A percentile compares a stretch with the other conserved stretches of the same genome.
Evolutionary conservation across 2,329 filamentous ascomycete genomes (phyloP).

Genomic region (Curvularia verruculosa): DNA sequence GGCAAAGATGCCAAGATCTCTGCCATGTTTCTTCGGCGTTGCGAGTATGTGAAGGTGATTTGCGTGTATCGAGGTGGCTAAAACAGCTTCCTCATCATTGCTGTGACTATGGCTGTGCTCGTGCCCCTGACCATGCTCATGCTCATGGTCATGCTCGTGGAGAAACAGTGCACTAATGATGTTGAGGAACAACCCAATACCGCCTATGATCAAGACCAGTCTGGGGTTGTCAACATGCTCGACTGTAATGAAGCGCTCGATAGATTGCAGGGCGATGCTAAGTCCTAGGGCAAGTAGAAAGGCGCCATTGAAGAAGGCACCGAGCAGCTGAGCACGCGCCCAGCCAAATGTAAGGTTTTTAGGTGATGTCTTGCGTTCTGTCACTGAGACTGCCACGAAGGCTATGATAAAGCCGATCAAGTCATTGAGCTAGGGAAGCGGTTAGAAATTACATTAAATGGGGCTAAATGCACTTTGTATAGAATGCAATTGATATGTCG

Average conservation of each 20-base stretch:
- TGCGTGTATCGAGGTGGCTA: conserved; percentile 24
- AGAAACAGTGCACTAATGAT: conserved; percentile 69
- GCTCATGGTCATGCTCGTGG: conserved; percentile 57
- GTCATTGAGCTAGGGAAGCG: conserved; percentile 66
- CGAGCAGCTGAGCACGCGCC: conserved; percentile 74
- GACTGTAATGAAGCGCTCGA: conserved; percentile 70
- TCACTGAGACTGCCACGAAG: conserved; percentile 64
- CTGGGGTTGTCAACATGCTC: conserved; percentile 66
- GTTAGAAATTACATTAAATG: conserved; percentile 1
- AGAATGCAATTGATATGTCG: background rate
- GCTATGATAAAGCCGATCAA: conserved; percentile 72
- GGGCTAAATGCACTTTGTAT: background rate
- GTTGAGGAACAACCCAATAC: conserved; percentile 70
- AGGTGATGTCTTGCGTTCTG: conserved; percentile 63
- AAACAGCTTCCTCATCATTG: conserved; percentile 21
- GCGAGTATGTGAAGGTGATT: conserved; percentile 37
- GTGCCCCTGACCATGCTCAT: conserved; percentile 53
- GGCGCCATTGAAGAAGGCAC: conserved; percentile 81
- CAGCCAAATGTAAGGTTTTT: conserved; percentile 73
- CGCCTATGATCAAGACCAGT: conserved; percentile 72
- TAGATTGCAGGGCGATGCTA: conserved; percentile 74
- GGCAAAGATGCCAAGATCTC: conserved; percentile 72
- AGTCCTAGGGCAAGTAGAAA: conserved; percentile 74
- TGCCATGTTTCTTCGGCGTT: conserved; percentile 30
- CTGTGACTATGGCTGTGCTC: conserved; percentile 33